These are phyloP conservation scores for Rhizoclosmatium globosum DNA, from an alignment of 192 early-diverging fungal species.

Conservation along the genomic window DNA sequence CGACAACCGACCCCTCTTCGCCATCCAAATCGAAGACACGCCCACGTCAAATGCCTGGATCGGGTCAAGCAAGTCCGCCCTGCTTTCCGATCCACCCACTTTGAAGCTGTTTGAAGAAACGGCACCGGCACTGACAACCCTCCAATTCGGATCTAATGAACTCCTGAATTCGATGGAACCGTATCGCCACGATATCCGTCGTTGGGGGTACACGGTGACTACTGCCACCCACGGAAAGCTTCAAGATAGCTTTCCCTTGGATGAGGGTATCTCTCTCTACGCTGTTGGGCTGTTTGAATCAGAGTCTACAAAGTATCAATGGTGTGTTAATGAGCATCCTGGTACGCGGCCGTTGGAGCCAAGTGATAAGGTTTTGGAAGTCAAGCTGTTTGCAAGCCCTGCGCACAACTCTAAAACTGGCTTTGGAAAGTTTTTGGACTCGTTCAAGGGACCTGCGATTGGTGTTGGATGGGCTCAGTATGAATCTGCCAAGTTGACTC, in stretches of 20 bases:
- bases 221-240: background rate
- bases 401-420: background rate
- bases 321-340: background rate
- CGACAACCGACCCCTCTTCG: background rate
- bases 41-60: background rate
- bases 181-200: background rate
- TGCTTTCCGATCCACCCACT: background rate
- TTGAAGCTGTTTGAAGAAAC: background rate
- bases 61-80: too few species aligned
- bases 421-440: background rate
- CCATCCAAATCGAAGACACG: background rate
- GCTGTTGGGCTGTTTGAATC: background rate
- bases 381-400: background rate
- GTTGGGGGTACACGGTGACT: background rate
- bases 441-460: background rate
- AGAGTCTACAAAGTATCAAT: background rate
- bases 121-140: background rate
- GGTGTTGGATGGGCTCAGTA: background rate
- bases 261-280: background rate
- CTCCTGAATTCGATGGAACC: background rate
- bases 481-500: background rate
- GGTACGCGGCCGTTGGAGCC: background rate
- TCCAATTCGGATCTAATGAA: background rate
- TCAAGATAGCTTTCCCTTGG: background rate
- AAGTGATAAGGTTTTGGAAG: background rate